Evolutionary conservation across 148 eudicot genomes (phyloP), one percentile per base, ranked within the genome.

Genomic region (Vaccinium myrtillus): DNA sequence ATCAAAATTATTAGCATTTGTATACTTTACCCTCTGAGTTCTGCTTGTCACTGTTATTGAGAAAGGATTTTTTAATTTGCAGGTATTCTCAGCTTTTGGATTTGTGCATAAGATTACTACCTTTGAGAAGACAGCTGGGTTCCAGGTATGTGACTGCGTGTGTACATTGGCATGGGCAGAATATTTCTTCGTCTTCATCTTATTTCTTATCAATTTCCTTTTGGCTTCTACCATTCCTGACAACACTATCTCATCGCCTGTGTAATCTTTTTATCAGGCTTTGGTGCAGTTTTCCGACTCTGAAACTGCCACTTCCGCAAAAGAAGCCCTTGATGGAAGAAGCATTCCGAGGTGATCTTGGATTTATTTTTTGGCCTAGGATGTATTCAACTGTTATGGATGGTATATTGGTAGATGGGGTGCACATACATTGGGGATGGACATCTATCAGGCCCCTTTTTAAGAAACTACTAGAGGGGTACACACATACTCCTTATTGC

Each of bases 111-210:
- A 96, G 89, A 96, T 96, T 71, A 96, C 99, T 46, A 96, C 99
- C 36, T 96, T 96, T 88, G 99, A 96, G 90, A 96, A 96, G 91
- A 96, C 99, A 70, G 99, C 99, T 85, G 99, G 99, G 27, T 97
- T 95, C 87, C 99, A 97, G 98, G 99, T 91, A 80, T 78, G 75
- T 70, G 58, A 30, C 49, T 81, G 56, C 55, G 5, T 81, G 58
- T 32, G 16, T 55, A 30, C 67, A 56, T 27, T 19, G 56, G 48
- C 49, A 14, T 16, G 61, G 25, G 49, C 56, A 50, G 56, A 49
- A 21, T 43, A 14, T 79, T 58, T 56, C 3, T 51, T 77, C 46
- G 14, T 13, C 58, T 59, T 11, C 79, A 10, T 59, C n/a, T 75
- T 21, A 19, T 51, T 81, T 12, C 32, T 51, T 53, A 5, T 15